Evolutionary conservation across 495 filamentous ascomycete genomes (phyloP).

Genomic region (Penicillium odoratum): DNA sequence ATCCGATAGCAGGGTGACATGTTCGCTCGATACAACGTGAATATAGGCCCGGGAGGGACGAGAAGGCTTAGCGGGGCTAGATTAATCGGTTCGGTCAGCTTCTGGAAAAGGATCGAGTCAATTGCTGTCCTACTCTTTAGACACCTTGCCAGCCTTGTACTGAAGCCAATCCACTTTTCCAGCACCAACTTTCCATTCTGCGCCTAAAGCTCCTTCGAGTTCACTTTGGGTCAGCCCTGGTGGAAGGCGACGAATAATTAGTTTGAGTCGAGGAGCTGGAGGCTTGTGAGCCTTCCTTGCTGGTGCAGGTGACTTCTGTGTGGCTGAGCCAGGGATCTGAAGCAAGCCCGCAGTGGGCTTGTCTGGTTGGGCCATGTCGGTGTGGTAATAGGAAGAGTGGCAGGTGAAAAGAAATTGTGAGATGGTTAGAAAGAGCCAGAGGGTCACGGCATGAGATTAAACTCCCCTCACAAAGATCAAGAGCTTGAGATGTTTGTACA

Average conservation of each 20-base stretch:
- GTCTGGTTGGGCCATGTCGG: conserved; percentile 37
- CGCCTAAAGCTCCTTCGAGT: conserved; percentile 70
- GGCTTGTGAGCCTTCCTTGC: conserved; percentile 53
- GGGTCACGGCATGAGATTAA: neutral
- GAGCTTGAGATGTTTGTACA: neutral
- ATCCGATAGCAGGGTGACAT: conserved; percentile 62
- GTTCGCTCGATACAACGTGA: conserved; percentile 62
- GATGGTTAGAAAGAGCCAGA: neutral
- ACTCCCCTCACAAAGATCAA: neutral
- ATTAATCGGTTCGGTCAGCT: conserved; percentile 15
- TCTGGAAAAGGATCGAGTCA: conserved; percentile 3
- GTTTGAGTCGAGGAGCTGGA: conserved; percentile 68
- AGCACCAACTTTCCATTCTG: conserved; percentile 74
- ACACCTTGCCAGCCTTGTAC: conserved; percentile 80
- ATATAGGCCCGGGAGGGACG: conserved; percentile 76
- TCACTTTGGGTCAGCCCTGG: conserved; percentile 82
- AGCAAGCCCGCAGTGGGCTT: conserved; percentile 59
- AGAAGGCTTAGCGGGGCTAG: conserved; percentile 75
- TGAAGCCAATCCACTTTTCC: conserved; percentile 82
- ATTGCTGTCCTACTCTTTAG: conserved; percentile 66
- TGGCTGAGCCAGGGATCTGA: conserved; percentile 55
- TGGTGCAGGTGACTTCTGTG: conserved; percentile 54
- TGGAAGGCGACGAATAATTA: conserved; percentile 81
- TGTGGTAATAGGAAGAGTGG: neutral
- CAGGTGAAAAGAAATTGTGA: neutral